Evolutionary conservation across 179 eudicot genomes (phyloP).

Genomic region (Patellifolia procumbens): DNA sequence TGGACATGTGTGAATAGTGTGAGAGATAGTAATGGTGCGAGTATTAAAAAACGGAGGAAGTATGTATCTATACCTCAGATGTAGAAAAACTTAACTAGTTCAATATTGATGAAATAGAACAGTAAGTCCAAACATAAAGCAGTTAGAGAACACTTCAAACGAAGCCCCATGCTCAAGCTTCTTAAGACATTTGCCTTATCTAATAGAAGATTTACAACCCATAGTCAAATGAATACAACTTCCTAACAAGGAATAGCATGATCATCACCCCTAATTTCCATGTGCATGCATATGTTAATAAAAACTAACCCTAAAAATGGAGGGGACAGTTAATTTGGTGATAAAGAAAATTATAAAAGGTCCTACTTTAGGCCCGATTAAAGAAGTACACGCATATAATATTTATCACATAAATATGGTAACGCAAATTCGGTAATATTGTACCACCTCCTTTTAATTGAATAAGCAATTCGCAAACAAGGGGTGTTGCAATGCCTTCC

Average conservation of each 20-base stretch:
- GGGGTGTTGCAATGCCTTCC: conserved; percentile 7
- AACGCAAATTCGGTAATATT: background rate
- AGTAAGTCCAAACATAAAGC: background rate
- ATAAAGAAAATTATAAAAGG: background rate
- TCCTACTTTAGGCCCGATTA: conserved; percentile 1
- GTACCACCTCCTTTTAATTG: background rate
- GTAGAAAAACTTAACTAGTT: too few relatives aligned
- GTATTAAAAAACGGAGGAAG: too few relatives aligned
- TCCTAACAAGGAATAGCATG: conserved; percentile 1
- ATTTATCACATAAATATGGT: background rate
- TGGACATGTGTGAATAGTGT: too few relatives aligned
- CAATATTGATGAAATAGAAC: background rate
- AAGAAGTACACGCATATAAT: background rate
- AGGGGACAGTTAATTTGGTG: conserved; percentile 14
- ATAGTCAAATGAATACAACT: background rate
- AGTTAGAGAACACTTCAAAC: too few relatives aligned
- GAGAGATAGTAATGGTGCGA: too few relatives aligned
- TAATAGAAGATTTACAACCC: background rate
- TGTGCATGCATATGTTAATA: conserved; percentile 22
- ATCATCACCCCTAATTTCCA: background rate
- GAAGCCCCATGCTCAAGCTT: background rate
- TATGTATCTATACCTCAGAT: too few relatives aligned
- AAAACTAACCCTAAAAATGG: background rate
- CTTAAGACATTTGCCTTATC: background rate
- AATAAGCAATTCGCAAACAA: conserved; percentile 1